A percentile compares a stretch with the other conserved stretches of the same genome.
phyloP scores from a whole-genome alignment of 495 filamentous ascomycete genomes.

The Gamarada debralockiae region DNA sequence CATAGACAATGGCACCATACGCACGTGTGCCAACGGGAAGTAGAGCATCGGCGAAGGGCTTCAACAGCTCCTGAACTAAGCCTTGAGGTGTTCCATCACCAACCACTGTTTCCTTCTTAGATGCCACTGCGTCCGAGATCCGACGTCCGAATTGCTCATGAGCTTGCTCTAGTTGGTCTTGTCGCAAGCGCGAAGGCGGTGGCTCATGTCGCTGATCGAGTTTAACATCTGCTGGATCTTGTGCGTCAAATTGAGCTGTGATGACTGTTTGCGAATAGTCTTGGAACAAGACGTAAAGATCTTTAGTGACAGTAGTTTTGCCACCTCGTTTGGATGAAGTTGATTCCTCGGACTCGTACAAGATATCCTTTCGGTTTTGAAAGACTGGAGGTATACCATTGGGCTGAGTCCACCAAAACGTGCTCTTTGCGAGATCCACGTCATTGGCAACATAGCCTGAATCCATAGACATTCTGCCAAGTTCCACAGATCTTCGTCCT shows the following conservation, averaged over 20 bases:
- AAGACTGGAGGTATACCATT: constrained; percentile 74
- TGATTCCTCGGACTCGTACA: constrained; percentile 79
- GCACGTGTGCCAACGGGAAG: constrained; percentile 78
- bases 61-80: constrained; percentile 74
- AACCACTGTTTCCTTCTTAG: constrained; percentile 73
- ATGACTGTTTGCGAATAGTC: constrained; percentile 96
- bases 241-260: constrained; percentile 72
- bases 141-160: constrained; percentile 72
- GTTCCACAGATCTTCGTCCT: constrained; percentile 70
- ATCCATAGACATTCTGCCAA: constrained; percentile 41
- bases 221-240: constrained; percentile 64
- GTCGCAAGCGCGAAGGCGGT: constrained; percentile 78
- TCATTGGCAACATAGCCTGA: constrained; percentile 82
- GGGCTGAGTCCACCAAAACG: constrained; percentile 80
- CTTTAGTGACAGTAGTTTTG: constrained; percentile 66
- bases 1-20: constrained; percentile 89
- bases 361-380: constrained; percentile 77
- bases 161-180: constrained; percentile 87
- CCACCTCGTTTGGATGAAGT: constrained; percentile 62
- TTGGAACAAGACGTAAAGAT: constrained; percentile 81
- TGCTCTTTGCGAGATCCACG: constrained; percentile 67
- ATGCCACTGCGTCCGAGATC: constrained; percentile 62
- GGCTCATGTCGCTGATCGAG: constrained; percentile 86
- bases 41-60: constrained; percentile 62
- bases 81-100: constrained; percentile 77